Evolutionary conservation across 805 yeast species (phyloP).

Genomic region (Starmerella vitae): DNA sequence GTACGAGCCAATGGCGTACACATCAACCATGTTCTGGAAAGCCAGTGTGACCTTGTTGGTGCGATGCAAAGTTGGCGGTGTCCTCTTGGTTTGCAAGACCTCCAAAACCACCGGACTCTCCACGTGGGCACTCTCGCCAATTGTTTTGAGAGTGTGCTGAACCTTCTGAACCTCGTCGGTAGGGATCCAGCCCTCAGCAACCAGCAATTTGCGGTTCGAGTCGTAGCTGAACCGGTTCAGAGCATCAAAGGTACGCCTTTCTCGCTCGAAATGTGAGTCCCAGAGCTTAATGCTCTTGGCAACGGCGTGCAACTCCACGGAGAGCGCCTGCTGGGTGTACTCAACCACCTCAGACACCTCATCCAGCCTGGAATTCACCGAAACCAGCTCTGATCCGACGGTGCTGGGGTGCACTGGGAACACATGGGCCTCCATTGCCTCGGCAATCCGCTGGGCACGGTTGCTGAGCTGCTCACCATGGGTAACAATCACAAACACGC

Average conservation of each 20-base stretch:
- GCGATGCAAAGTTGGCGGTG: conserved; percentile 89
- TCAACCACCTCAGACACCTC: conserved; percentile 49
- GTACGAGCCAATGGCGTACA: conserved; percentile 86
- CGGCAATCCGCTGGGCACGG: conserved; percentile 70
- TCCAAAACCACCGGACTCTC: conserved; percentile 37
- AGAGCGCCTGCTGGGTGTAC: conserved; percentile 54
- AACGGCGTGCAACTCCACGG: conserved; percentile 64
- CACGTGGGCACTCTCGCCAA: conserved; percentile 38
- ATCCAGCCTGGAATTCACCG: conserved; percentile 36
- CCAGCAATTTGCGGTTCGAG: conserved; percentile 66
- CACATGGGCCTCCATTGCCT: conserved; percentile 74
- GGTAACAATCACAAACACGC: conserved; percentile 76
- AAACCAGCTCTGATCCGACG: conserved; percentile 28
- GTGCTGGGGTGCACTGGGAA: conserved; percentile 40
- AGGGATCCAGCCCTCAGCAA: conserved; percentile 97
- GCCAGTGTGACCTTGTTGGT: conserved; percentile 87
- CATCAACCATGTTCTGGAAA: conserved; percentile 86
- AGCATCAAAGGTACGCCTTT: conserved; percentile 66
- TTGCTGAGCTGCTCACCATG: conserved; percentile 68
- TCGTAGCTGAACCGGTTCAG: conserved; percentile 72
- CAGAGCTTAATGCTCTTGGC: conserved; percentile 64
- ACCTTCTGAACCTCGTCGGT: conserved; percentile 56
- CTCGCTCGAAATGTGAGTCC: conserved; percentile 58
- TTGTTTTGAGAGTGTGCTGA: conserved; percentile 50
- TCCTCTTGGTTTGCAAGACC: conserved; percentile 57